These are phyloP conservation scores for Sporothrix globosa DNA, from an alignment of 2,329 filamentous ascomycete genomes.

Conservation along the genomic window DNA sequence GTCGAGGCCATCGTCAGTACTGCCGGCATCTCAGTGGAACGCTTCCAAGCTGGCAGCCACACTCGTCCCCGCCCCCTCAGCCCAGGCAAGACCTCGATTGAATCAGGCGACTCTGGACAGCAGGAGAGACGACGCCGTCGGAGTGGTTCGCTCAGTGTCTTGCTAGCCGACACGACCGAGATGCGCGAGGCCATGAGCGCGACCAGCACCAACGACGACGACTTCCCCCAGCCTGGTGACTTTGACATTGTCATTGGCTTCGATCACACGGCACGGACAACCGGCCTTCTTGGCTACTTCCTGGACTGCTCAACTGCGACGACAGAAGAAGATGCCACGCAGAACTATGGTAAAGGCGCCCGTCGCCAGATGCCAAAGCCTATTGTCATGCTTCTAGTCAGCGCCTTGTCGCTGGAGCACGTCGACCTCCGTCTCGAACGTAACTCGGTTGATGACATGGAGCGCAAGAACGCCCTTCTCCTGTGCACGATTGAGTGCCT, in stretches of 20 bases:
- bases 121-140: neutral
- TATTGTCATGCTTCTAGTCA: conserved; percentile 55
- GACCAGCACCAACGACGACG: conserved; percentile 41
- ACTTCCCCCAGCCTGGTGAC: conserved; percentile 35
- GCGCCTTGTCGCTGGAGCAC: conserved; percentile 59
- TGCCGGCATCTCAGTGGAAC: conserved; percentile 43
- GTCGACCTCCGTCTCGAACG: conserved; percentile 51
- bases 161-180: conserved; percentile 48
- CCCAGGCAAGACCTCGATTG: neutral
- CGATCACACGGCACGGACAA: conserved; percentile 54
- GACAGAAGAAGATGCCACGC: neutral
- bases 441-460: conserved; percentile 47
- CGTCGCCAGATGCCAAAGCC: conserved; percentile 41
- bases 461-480: conserved; percentile 51
- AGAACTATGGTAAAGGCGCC: neutral
- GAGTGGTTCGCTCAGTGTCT: conserved; percentile 43
- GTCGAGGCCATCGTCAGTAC: conserved; percentile 54
- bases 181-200: conserved; percentile 36
- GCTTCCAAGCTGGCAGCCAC: conserved; percentile 38
- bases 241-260: conserved; percentile 59
- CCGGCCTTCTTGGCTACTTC: conserved; percentile 41
- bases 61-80: neutral
- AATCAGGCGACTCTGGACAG: neutral
- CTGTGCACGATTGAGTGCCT: conserved; percentile 48
- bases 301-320: neutral